Percentiles rank a stretch among this genome's conserved stretches.
These are phyloP conservation scores for Claviceps sp. DNA, from an alignment of 2,329 filamentous ascomycete species.

Conservation along the genomic window DNA sequence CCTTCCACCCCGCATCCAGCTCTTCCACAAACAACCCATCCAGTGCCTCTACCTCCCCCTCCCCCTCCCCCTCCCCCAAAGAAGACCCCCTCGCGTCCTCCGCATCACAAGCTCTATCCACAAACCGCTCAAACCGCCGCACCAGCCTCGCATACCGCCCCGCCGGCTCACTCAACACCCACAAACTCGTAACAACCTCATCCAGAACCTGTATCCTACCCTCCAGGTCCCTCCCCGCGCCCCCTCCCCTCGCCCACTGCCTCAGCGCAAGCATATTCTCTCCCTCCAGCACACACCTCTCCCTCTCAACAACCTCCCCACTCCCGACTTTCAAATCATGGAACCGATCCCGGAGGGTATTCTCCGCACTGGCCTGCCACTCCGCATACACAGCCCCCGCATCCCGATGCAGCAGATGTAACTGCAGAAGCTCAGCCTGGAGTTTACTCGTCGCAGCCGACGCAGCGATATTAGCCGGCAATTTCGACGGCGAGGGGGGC, in stretches of 20 bases:
- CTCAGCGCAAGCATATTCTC: conserved; percentile 39
- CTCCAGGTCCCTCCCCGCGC: conserved; percentile 25
- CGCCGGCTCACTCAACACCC: conserved; percentile 40
- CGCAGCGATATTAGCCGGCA: conserved; percentile 44
- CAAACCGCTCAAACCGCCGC: conserved; percentile 47
- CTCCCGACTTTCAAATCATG: conserved; percentile 21
- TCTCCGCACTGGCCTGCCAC: conserved; percentile 44
- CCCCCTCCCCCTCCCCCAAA: conserved; percentile 12
- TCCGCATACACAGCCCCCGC: conserved; percentile 28
- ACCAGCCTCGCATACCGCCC: conserved; percentile 43
- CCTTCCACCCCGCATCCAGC: conserved; percentile 44
- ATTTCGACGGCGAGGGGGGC: conserved; percentile 47
- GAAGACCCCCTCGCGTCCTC: conserved; percentile 28
- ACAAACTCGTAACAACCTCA: conserved; percentile 41
- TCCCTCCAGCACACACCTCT: conserved; percentile 32
- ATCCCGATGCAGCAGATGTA: conserved; percentile 49
- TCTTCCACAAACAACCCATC: conserved; percentile 37
- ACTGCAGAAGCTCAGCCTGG: conserved; percentile 52
- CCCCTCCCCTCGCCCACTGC: conserved; percentile 29
- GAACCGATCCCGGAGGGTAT: conserved; percentile 34
- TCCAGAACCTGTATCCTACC: conserved; percentile 46
- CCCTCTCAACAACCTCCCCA: conserved; percentile 20
- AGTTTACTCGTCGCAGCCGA: conserved; percentile 44
- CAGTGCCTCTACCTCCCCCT: conserved; percentile 15
- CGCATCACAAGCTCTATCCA: conserved; percentile 31